Base-by-base conservation (phyloP, 1,284 basidiomycete genomes). In the Heliocybe sulcata region DNA sequence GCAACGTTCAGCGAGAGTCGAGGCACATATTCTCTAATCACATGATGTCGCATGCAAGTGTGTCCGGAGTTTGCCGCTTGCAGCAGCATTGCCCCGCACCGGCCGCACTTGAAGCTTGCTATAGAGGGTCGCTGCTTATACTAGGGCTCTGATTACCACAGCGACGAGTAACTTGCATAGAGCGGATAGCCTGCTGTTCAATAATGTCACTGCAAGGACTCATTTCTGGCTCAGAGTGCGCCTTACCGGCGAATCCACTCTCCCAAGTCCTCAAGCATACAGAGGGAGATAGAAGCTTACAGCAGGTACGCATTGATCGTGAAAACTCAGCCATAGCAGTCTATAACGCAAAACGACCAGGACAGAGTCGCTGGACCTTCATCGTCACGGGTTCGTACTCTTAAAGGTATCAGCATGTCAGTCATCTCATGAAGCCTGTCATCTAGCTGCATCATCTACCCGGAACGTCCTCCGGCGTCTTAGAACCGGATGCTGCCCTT, bases 201-300 rank as follows among this genome's bases (percentile, higher is more conserved):
- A 6, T 16, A 49, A 89, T 90, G 87, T 88, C 87, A 20, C 76
- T 90, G 52, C 85, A 87, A 72, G 78, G 83, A 56, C 81, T 98
- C 59, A 83, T 98, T 60, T 94, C 90, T 55, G 94, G 94, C 59
- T 83, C 93, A 54, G 95, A 96, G 72, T 97, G 95, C 71, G 89
- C 89, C 8, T 82, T 86, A 22, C 79, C 85, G 4, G 81, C 87
- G 55, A 98, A 98, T 67, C 93, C 94, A 2, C 77, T 99, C 29
- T 85, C 90, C 19, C 90, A 94, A 64, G 87, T 98, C 45, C 77
- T 96, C 57, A 98, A 98, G 69, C 90, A 97, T 63, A 85, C 94
- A 3, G 92, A 94, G 59, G 85, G 85, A 2, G 95, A 98, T 72
- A 85, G 90, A 55, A 93, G 91, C 65, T 70, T 97, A 33, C 92